Evolutionary conservation across 352 stramenopile species (phyloP).

Genomic region (Globisporangium recalcitrans): DNA sequence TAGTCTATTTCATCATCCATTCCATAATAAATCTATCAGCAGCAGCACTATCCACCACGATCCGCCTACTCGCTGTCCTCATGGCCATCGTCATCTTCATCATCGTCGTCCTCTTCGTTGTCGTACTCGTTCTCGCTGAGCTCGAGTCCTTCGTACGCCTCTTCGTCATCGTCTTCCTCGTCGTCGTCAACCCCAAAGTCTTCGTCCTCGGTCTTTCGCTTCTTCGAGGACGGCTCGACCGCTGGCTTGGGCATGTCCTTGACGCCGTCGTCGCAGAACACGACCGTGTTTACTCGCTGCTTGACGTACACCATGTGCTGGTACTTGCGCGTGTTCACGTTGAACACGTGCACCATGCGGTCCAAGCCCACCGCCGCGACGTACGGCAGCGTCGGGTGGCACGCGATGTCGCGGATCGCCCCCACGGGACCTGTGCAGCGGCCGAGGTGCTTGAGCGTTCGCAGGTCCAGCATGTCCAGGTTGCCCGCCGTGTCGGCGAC

Average conservation of each 20-base stretch:
- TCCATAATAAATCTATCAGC: constrained; percentile 20
- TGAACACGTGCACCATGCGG: constrained; percentile 92
- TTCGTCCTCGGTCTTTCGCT: constrained; percentile 38
- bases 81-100: constrained; percentile 20
- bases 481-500: constrained; percentile 88
- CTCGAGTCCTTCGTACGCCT: constrained; percentile 82
- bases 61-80: constrained; percentile 32
- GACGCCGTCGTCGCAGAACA: constrained; percentile 84
- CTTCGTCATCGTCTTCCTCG: constrained; percentile 69
- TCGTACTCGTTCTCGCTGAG: constrained; percentile 58
- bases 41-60: background rate
- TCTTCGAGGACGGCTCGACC: constrained; percentile 39
- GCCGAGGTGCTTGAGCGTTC: constrained; percentile 80
- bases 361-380: constrained; percentile 90
- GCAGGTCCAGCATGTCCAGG: constrained; percentile 86
- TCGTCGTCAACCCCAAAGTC: constrained; percentile 36
- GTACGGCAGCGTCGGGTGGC: constrained; percentile 87
- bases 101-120: constrained; percentile 38
- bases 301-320: constrained; percentile 73
- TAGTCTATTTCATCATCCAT: constrained; percentile 12
- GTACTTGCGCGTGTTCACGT: constrained; percentile 81
- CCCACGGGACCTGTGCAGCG: constrained; percentile 87
- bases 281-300: constrained; percentile 87
- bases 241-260: constrained; percentile 41
- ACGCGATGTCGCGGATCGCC: constrained; percentile 86